Conservation (phyloP, 441 rosid genomes). For the Gossypium lobatum region DNA sequence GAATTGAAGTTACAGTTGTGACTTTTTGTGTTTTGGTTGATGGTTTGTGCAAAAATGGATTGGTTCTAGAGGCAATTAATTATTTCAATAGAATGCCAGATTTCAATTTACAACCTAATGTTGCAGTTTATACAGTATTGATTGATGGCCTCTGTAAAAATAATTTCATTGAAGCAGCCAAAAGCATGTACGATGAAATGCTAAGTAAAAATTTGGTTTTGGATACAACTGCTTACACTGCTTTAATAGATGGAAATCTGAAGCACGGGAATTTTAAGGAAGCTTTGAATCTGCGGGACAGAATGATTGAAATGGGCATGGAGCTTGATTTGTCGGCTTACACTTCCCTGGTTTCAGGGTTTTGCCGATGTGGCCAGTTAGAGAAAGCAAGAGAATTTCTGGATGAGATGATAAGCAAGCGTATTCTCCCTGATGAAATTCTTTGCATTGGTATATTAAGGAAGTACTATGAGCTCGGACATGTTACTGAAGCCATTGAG, state of each 20-base stretch:
- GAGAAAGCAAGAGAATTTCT: conserved; percentile 45
- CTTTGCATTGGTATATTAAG: conserved; percentile 46
- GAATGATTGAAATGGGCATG: conserved; percentile 52
- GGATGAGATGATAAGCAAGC: conserved; percentile 56
- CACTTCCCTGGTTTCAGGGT: conserved; percentile 61
- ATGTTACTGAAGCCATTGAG: conserved; percentile 40
- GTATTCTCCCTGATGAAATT: conserved; percentile 53
- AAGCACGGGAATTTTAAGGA: conserved; percentile 54
- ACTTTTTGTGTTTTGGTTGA: conserved; percentile 64
- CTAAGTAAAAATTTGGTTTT: conserved; percentile 36
- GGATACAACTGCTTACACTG: conserved; percentile 51
- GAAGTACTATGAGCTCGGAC: conserved; percentile 56
- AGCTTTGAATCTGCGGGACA: conserved; percentile 42
- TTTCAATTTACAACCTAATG: conserved; percentile 48
- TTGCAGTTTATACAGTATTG: conserved; percentile 54
- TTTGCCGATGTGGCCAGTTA: conserved; percentile 46
- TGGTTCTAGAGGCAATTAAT: conserved; percentile 47
- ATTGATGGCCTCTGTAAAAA: conserved; percentile 72
- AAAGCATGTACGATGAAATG: conserved; percentile 46
- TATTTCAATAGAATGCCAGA: conserved; percentile 43
- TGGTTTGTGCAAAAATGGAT: conserved; percentile 64
- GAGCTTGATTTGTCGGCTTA: conserved; percentile 65
- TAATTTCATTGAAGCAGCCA: conserved; percentile 47
- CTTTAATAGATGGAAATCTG: conserved; percentile 55
- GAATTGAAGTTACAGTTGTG: conserved; percentile 47